phyloP scores from a whole-genome alignment of 306 rosid species.

The Ormosia emarginata region DNA sequence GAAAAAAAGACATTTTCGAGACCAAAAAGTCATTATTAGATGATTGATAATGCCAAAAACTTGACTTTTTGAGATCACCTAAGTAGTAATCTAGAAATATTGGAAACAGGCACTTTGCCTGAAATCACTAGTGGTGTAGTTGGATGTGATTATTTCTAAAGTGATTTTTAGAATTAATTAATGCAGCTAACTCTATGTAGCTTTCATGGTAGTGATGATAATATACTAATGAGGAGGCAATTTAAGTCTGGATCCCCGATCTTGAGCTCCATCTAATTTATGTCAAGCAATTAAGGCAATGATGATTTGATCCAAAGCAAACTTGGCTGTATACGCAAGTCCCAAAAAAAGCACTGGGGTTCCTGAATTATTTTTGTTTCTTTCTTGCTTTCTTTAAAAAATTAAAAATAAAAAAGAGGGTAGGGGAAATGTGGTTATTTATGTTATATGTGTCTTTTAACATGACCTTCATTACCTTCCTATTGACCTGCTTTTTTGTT shows the following conservation, averaged over 20 bases:
- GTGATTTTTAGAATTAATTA: background rate
- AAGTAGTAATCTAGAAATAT: constrained; percentile 1
- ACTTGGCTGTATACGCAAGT: background rate
- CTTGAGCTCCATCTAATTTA: no score
- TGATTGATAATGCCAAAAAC: no score
- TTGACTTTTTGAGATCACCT: background rate
- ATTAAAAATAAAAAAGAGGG: no score
- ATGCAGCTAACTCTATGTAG: background rate
- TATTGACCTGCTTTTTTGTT: background rate
- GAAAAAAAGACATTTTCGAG: background rate
- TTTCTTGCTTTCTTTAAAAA: background rate
- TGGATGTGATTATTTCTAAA: background rate
- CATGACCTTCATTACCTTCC: background rate
- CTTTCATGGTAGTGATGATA: no score
- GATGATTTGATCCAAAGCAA: background rate
- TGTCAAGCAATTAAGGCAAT: no score
- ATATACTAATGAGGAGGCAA: no score
- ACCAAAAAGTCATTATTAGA: background rate
- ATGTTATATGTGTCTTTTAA: no score
- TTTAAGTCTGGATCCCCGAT: no score
- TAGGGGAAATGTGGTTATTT: background rate
- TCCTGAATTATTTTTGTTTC: background rate
- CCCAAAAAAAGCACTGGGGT: background rate
- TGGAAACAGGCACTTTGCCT: background rate
- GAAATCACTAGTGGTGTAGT: background rate